phyloP scores from a whole-genome alignment of 768 basidiomycete genomes.

The Naganishia vaughanmartiniae region DNA sequence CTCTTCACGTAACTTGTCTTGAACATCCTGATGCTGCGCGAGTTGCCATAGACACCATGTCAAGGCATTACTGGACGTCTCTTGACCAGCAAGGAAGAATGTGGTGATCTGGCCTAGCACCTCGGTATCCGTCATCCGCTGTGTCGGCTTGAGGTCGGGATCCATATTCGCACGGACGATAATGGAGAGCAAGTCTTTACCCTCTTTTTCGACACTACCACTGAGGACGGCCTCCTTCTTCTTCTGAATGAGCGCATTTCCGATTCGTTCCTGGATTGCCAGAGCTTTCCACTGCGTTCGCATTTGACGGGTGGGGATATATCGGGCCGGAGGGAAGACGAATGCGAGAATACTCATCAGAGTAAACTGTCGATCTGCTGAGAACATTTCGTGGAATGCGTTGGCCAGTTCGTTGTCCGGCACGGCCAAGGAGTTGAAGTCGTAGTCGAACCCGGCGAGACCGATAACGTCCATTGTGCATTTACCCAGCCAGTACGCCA shows the following conservation, averaged over 20 bases:
- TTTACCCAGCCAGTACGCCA: constrained; percentile 64
- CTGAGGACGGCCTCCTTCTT: constrained; percentile 69
- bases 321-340: not conserved
- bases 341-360: constrained; percentile 55
- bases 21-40: constrained; percentile 65
- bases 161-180: constrained; percentile 81
- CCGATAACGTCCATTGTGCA: constrained; percentile 76
- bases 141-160: constrained; percentile 56
- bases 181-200: constrained; percentile 73
- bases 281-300: constrained; percentile 15
- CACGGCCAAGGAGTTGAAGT: constrained; percentile 77
- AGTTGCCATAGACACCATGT: constrained; percentile 81
- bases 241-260: constrained; percentile 66
- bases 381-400: constrained; percentile 55
- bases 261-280: constrained; percentile 14
- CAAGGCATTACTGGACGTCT: constrained; percentile 75
- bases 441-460: constrained; percentile 69
- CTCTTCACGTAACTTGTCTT: constrained; percentile 70
- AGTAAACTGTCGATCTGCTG: constrained; percentile 30
- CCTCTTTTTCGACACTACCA: constrained; percentile 54
- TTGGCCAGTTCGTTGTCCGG: constrained; percentile 86
- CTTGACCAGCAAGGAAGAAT: constrained; percentile 78
- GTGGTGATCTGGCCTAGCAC: constrained; percentile 82
- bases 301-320: constrained; percentile 15
- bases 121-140: constrained; percentile 81